Conservation (phyloP, 306 rosid species). For the Trichosanthes cucumerina region DNA sequence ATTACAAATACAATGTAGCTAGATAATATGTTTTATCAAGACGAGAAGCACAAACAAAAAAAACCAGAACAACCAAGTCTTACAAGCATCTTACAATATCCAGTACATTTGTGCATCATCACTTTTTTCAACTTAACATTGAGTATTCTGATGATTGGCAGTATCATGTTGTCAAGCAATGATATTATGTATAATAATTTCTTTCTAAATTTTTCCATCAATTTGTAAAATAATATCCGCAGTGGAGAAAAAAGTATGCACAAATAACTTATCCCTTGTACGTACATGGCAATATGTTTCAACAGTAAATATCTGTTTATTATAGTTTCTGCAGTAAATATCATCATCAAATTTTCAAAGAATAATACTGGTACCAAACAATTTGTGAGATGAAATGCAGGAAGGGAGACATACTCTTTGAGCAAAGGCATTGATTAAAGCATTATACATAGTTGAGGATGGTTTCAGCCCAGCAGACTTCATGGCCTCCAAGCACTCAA, state of each 20-base stretch:
- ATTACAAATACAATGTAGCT: background rate
- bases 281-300: background rate
- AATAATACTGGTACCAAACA: background rate
- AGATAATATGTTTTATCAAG: background rate
- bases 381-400: background rate
- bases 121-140: background rate
- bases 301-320: background rate
- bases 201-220: background rate
- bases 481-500: slow-evolving; percentile 74
- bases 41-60: background rate
- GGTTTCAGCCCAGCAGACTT: slow-evolving; percentile 75
- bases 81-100: background rate
- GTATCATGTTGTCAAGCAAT: background rate
- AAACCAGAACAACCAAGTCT: background rate
- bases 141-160: background rate
- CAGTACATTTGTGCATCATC: background rate
- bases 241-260: background rate
- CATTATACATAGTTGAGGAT: slow-evolving; percentile 78
- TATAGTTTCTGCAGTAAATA: background rate
- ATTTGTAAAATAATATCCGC: background rate
- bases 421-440: slow-evolving; percentile 84
- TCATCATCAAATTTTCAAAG: background rate
- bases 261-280: background rate
- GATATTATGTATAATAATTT: background rate
- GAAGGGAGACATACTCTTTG: slow-evolving; percentile 49